Evolutionary conservation across 2,329 filamentous ascomycete genomes (phyloP), one percentile per base, ranked within the genome.

Genomic region (Talaromyces piceae): DNA sequence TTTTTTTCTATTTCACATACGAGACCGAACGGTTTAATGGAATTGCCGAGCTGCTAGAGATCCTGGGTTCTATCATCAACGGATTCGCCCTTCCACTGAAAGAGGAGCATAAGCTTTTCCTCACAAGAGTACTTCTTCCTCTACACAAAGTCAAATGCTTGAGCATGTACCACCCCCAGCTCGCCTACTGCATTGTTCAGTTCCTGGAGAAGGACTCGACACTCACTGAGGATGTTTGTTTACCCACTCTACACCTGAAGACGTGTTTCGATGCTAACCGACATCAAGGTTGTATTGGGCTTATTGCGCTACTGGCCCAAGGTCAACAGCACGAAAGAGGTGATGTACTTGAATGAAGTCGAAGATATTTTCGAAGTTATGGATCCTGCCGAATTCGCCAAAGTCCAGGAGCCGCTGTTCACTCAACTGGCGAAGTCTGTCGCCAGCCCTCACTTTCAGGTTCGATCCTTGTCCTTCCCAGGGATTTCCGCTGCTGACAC

Each of bases 321-420:
- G 77, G 89, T 95, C 62, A 98, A 98, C 73, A 97, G 93, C 72
- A 98, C 93, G 49, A 98, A 98, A 72, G 93, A 98, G 71, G 93
- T 98, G 65, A 98, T 98, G 93, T 98, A 94, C 73, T 76, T 98
- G 61, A 98, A 98, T 63, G 93, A 98, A 71, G 91, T 98, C 28
- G 93, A 98, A 69, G 93, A 98, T 66, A 98, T 98, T 57, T 98
- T 98, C 66, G 93, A 98, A 72, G 93, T 98, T 45, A 98, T 98
- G 93, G 93, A 98, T 65, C 93, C 93, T 18, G 89, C 88, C 57
- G 93, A 98, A 68, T 98, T 98, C 63, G 91, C 91, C 61, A 98
- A 98, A 74, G 93, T 98, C 33, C 93, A 98, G 69, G 93, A 97
- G 65, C 91, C 93, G 45, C 75, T 98, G 33, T 98, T 98, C 77